A percentile compares a stretch with the other conserved stretches of the same genome.
phyloP scores from a whole-genome alignment of 73 alveolate genomes.

The Paramecium sexaurelia region DNA sequence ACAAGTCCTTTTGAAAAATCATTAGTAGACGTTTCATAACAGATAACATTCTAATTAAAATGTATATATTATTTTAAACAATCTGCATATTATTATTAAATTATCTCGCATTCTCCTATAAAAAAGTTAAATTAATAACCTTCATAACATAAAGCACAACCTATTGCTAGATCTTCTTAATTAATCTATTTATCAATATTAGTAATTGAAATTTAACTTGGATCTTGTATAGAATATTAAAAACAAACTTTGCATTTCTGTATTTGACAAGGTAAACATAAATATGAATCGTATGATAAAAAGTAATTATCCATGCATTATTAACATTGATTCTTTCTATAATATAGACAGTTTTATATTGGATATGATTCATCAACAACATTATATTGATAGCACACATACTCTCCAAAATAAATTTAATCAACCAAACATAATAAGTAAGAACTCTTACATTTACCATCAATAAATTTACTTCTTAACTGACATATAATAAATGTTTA shows the following conservation, averaged over 20 bases:
- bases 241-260: neutral
- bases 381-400: neutral
- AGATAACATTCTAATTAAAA: neutral
- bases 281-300: neutral
- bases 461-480: neutral
- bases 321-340: neutral
- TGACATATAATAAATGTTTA: neutral
- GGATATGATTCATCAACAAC: too few species aligned
- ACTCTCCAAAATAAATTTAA: neutral
- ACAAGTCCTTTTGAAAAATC: neutral
- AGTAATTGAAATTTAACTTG: neutral
- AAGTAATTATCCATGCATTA: neutral
- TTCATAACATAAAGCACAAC: neutral
- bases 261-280: neutral
- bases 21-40: neutral
- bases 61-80: neutral
- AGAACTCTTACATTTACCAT: neutral
- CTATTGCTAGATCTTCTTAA: neutral
- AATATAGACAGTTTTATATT: neutral
- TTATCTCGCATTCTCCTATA: neutral
- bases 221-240: neutral
- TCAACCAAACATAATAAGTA: neutral
- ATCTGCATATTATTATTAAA: neutral
- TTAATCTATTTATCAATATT: neutral
- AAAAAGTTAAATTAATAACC: neutral